Base-by-base conservation (phyloP, 2,329 filamentous ascomycete species). In the Catunica adiposa region DNA sequence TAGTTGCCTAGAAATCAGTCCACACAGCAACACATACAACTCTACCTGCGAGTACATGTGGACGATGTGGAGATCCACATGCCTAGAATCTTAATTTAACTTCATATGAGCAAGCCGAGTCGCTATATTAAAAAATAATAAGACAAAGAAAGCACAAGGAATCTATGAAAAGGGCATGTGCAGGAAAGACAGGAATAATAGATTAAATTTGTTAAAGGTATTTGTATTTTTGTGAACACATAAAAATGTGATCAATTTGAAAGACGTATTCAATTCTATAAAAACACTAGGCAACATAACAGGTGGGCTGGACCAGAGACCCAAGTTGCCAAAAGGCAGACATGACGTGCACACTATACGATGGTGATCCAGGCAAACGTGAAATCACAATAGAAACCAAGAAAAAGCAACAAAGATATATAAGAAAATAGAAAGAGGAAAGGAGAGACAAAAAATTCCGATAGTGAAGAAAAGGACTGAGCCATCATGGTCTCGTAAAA, bases 291-390 rank as follows among this genome's bases (percentile, higher is more conserved):
- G 20, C 46, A 57, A 50, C 51, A 54, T 51, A 57, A 47, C 31
- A 34, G 17, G 38, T n/a, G 51, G 46, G 46, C 56, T 57, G 56
- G 56, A 57, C 54, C 56, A 50, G 56, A 17, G 46, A 17, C 46
- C 56, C 56, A 50, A 50, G 46, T 54, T 57, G 56, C 56, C 56
- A 50, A 57, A 34, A 57, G 56, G 56, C 56, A 57, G 56, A 57
- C 56, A 57, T 26, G 51, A 57, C 51, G 51, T n/a, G 53, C 17
- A 57, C 44, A 57, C 56, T 54, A 26, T 57, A 57, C 56, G 51
- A 57, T 54, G 52, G 53, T 51, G 53, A 54, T 46, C 56, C 40
- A 23, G 56, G 56, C 56, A 57, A 57, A 57, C 52, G 31, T 48
- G n/a, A 57, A 53, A 26, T 22, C 25, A 31, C 11, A 23, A 22